Conservation (phyloP, 768 basidiomycete species). For the Sporobolomyces phaffii region DNA sequence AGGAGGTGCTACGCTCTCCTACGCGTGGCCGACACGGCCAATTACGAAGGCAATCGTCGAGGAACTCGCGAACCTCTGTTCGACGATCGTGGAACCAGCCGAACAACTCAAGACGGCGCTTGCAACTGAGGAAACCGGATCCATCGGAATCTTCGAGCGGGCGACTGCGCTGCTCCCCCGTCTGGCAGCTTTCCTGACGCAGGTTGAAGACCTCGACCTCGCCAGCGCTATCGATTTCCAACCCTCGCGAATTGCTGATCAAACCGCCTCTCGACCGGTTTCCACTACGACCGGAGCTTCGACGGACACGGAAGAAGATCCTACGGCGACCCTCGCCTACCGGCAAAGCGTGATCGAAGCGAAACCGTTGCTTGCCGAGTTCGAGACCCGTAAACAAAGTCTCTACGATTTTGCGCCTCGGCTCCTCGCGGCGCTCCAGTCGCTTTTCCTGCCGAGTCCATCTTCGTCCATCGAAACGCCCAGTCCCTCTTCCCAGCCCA, state of each 20-base stretch:
- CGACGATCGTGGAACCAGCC: not conserved
- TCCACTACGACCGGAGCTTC: not conserved
- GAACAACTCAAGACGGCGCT: not conserved
- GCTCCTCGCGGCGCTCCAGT: conserved; percentile 59
- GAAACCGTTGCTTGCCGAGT: conserved; percentile 59
- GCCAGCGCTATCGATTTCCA: conserved; percentile 71
- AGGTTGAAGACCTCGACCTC: conserved; percentile 66
- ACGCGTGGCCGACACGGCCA: conserved; percentile 22
- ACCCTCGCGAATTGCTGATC: not conserved
- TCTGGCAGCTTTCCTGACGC: conserved; percentile 57
- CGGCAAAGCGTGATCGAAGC: conserved; percentile 65
- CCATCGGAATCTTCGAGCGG: conserved; percentile 6
- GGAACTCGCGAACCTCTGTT: not conserved
- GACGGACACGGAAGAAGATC: not conserved
- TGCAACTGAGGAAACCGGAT: not conserved
- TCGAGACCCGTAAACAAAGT: conserved; percentile 66
- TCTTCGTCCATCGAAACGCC: not conserved
- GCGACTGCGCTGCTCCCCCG: conserved; percentile 48
- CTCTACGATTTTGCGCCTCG: conserved; percentile 65
- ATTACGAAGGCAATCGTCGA: conserved; percentile 18
- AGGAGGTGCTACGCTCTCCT: not conserved
- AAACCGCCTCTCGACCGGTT: not conserved
- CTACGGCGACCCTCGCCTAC: conserved; percentile 44
- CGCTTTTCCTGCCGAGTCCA: conserved; percentile 41
- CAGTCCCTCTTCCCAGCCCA: conserved; percentile 2